A percentile compares a stretch with the other conserved stretches of the same genome.
Evolutionary conservation across 176 grass and related monocot species (phyloP).

Genomic region (Echinochloa phyllopogon): DNA sequence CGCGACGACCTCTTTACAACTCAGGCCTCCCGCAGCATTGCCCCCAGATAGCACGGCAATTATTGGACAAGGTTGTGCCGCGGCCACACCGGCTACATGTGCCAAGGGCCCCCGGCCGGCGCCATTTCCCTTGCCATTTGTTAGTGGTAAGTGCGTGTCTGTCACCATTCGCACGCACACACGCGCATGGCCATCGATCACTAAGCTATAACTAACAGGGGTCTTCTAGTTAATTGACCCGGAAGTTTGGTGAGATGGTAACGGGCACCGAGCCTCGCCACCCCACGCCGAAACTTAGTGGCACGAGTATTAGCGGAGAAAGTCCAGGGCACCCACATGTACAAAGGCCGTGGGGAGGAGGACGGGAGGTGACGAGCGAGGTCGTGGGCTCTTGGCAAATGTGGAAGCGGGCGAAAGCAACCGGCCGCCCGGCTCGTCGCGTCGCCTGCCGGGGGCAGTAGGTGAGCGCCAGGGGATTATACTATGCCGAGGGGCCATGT

Average conservation of each 20-base stretch:
- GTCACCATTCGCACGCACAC: conserved; percentile 38
- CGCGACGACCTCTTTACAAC: conserved; percentile 50
- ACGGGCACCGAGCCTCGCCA: neutral
- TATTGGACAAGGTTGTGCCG: conserved; percentile 7
- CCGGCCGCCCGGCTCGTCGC: conserved; percentile 4
- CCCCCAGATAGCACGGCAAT: conserved; percentile 47
- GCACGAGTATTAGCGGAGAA: neutral
- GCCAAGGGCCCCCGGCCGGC: conserved; percentile 36
- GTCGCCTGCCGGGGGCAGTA: neutral
- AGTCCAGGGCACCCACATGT: conserved; percentile 26
- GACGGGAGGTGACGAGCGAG: neutral
- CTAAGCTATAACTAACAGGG: neutral
- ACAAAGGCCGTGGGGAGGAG: neutral
- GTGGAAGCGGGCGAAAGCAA: conserved; percentile 2
- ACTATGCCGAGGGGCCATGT: conserved; percentile 23
- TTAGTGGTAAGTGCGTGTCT: conserved; percentile 39
- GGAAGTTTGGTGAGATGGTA: conserved; percentile 40
- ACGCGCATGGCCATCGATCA: neutral
- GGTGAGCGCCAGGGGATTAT: conserved; percentile 20
- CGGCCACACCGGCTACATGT: conserved; percentile 39
- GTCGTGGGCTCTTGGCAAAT: conserved; percentile 48
- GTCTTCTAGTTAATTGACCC: neutral
- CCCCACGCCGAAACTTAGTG: conserved; percentile 19
- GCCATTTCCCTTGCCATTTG: conserved; percentile 22
- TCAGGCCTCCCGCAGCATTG: conserved; percentile 4